Evolutionary conservation across 257 asterid genomes (phyloP).

Genomic region (Parsonsia alboflavescens): DNA sequence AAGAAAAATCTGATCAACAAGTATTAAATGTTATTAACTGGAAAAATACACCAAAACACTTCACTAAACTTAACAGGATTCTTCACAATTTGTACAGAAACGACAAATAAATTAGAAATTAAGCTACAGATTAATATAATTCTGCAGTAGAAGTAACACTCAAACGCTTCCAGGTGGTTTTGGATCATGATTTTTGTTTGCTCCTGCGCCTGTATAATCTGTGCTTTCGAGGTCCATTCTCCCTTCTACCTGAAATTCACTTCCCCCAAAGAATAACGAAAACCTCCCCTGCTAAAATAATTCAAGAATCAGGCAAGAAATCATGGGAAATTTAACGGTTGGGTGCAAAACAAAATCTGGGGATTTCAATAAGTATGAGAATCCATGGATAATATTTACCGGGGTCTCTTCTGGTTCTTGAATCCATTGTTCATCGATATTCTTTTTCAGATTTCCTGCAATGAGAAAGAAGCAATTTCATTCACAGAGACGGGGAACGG

Average conservation of each 20-base stretch:
- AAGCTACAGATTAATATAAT: no score
- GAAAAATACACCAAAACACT: no score
- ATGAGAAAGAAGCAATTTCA: neutral
- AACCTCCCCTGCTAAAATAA: conserved; percentile 1
- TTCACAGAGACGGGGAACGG: no score
- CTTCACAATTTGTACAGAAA: no score
- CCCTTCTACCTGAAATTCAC: conserved; percentile 8
- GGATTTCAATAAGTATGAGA: no score
- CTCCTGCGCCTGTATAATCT: conserved; percentile 14
- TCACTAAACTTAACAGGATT: no score
- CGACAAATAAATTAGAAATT: no score
- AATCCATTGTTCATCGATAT: conserved; percentile 1
- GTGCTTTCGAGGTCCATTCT: conserved; percentile 12
- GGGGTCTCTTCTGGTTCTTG: neutral
- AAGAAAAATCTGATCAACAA: no score
- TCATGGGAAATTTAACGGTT: no score
- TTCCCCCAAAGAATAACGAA: neutral
- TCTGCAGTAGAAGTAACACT: neutral
- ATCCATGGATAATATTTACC: neutral
- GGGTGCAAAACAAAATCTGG: neutral
- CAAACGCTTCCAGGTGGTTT: conserved; percentile 17
- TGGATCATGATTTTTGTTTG: conserved; percentile 19
- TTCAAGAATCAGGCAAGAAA: neutral
- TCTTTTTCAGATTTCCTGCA: conserved; percentile 14
- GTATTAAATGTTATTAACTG: no score